Percentiles rank a stretch among this genome's conserved stretches.
phyloP scores from a whole-genome alignment of 2,329 filamentous ascomycete species.

The Penicillium sclerotigenum region DNA sequence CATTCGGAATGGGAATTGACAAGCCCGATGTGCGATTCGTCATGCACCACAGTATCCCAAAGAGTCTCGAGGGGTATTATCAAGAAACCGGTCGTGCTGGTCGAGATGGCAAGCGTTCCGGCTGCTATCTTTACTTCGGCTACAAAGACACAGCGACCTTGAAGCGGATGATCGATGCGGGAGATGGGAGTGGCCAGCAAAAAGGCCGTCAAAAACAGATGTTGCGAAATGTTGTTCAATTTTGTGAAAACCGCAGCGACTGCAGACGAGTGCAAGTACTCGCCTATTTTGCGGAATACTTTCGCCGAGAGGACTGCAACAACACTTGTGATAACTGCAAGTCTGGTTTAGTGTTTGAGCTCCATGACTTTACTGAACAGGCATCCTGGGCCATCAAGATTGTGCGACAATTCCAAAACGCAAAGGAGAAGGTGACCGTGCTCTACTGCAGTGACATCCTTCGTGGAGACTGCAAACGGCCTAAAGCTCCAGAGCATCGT shows the following conservation, averaged over 20 bases:
- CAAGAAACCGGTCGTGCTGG: conserved; percentile 96
- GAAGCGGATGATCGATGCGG: conserved; percentile 77
- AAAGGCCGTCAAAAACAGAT: conserved; percentile 81
- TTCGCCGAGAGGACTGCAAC: conserved; percentile 67
- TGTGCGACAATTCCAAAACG: conserved; percentile 55
- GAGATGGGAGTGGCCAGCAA: conserved; percentile 71
- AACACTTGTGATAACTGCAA: conserved; percentile 86
- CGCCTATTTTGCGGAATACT: conserved; percentile 89
- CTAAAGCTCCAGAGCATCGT: conserved; percentile 53
- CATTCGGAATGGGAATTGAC: conserved; percentile 99
- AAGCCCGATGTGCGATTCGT: conserved; percentile 96
- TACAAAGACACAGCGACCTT: conserved; percentile 73
- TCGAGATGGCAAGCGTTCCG: conserved; percentile 79
- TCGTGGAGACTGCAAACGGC: conserved; percentile 64
- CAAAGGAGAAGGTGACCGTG: conserved; percentile 61
- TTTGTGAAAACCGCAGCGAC: conserved; percentile 83
- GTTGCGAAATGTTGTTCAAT: conserved; percentile 79
- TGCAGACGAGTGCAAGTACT: conserved; percentile 86
- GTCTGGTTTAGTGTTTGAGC: conserved; percentile 66
- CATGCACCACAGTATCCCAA: conserved; percentile 87
- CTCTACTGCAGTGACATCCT: conserved; percentile 82
- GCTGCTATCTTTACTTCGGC: conserved; percentile 86
- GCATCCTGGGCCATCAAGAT: conserved; percentile 69
- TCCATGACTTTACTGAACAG: conserved; percentile 71
- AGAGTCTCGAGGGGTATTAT: conserved; percentile 96